Percentiles rank a stretch among this genome's conserved stretches.
These are phyloP conservation scores for Lactarius vividus DNA, from an alignment of 768 basidiomycete species.

Conservation along the genomic window DNA sequence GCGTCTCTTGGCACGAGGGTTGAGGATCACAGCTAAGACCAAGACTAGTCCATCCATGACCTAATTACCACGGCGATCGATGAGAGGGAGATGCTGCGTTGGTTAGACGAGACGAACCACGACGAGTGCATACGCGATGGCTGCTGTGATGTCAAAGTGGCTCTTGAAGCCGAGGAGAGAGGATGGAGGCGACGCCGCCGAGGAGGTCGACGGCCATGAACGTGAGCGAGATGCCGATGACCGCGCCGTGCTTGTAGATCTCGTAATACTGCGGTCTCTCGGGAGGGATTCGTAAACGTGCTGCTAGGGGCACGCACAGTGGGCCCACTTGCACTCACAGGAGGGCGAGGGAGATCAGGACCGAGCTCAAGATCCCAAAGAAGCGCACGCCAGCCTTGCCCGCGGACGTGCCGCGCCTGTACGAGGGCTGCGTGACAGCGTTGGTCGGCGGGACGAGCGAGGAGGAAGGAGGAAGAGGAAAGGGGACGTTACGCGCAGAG, in stretches of 20 bases:
- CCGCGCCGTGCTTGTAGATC: conserved; percentile 61
- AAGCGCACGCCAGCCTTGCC: conserved; percentile 40
- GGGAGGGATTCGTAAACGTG: too few species aligned
- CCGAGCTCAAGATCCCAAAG: conserved; percentile 60
- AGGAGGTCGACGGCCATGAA: conserved; percentile 71
- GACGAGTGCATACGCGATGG: conserved; percentile 60
- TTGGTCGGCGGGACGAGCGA: too few species aligned
- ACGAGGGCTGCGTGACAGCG: conserved; percentile 35
- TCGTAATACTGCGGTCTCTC: conserved; percentile 68
- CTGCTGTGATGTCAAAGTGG: conserved; percentile 61
- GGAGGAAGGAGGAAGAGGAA: too few species aligned
- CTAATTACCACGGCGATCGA: conserved; percentile 33
- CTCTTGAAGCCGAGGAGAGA: conserved; percentile 67
- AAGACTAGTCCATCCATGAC: conserved; percentile 62
- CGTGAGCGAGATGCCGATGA: conserved; percentile 62
- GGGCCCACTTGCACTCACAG: conserved; percentile 39
- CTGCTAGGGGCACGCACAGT: too few species aligned
- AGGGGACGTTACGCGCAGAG: conserved; percentile 44
- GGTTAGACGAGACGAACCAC: conserved; percentile 39
- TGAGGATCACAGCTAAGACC: conserved; percentile 59
- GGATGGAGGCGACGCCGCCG: conserved; percentile 66
- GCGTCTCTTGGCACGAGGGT: conserved; percentile 48
- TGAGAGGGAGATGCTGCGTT: neutral
- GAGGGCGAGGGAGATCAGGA: conserved; percentile 52
- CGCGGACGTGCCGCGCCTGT: conserved; percentile 37